Evolutionary conservation across 345 rosid species (phyloP).

Genomic region (Citrus reticulata): DNA sequence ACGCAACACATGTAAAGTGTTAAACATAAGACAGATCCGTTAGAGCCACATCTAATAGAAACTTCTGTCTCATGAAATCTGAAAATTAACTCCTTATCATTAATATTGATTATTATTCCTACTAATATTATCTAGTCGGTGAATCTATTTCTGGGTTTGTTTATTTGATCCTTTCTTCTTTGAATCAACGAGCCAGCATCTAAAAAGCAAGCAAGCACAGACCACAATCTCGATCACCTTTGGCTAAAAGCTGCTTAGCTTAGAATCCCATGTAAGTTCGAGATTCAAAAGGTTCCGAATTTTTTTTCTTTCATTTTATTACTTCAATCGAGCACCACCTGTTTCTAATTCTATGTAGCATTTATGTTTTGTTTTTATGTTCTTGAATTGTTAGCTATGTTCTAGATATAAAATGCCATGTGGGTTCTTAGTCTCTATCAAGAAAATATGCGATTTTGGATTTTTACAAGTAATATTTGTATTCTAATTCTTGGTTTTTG

Average conservation of each 20-base stretch:
- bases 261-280: not conserved
- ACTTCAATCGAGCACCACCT: not conserved
- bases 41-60: too few relatives aligned
- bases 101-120: too few relatives aligned
- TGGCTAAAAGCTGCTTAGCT: not conserved
- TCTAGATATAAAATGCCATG: constrained; percentile 5
- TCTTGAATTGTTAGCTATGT: not conserved
- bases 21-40: too few relatives aligned
- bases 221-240: not conserved
- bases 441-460: not conserved
- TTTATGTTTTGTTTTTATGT: not conserved
- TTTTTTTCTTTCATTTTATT: not conserved
- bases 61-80: too few relatives aligned
- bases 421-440: not conserved
- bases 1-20: too few relatives aligned
- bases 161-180: not conserved
- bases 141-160: not conserved
- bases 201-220: not conserved
- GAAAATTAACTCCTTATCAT: too few relatives aligned
- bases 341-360: not conserved
- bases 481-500: not conserved
- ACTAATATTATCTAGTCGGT: too few relatives aligned
- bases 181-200: too few relatives aligned
- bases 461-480: not conserved
- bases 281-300: not conserved